These are phyloP conservation scores for Raddia distichophylla DNA, from an alignment of 176 grass and related monocot genomes.

Conservation along the genomic window DNA sequence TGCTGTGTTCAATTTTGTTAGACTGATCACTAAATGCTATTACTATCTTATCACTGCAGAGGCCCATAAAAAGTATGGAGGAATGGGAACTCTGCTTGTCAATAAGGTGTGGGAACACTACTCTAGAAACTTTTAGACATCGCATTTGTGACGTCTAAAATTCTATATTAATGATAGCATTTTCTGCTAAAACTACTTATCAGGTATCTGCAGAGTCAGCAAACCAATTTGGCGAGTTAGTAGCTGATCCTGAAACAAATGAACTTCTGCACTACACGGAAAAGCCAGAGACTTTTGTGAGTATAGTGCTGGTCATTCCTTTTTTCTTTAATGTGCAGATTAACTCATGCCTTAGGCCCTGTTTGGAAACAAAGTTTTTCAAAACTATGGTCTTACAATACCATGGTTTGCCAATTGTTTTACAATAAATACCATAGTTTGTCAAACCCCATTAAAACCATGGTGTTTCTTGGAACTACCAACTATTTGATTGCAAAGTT, in stretches of 20 bases:
- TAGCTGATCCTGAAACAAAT: conserved; percentile 92
- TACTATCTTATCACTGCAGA: conserved; percentile 62
- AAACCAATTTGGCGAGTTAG: conserved; percentile 97
- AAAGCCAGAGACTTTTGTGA: conserved; percentile 98
- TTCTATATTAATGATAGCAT: conserved; percentile 22
- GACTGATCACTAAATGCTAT: conserved; percentile 16
- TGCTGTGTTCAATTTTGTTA: conserved; percentile 7
- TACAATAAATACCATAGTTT: too few relatives aligned
- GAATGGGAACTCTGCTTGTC: conserved; percentile 92
- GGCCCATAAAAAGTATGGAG: conserved; percentile 94
- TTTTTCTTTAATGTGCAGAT: neutral
- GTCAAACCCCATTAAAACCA: too few relatives aligned
- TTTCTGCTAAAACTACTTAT: conserved; percentile 13
- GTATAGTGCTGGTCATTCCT: conserved; percentile 38
- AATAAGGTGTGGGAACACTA: conserved; percentile 65
- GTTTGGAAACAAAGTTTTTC: too few relatives aligned
- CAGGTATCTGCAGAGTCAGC: conserved; percentile 98
- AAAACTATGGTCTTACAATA: too few relatives aligned
- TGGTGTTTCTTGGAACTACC: too few relatives aligned
- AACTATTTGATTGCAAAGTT: too few relatives aligned
- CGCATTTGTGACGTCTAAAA: neutral
- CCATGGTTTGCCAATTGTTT: too few relatives aligned
- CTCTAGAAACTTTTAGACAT: conserved; percentile 7
- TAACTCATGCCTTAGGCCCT: neutral
- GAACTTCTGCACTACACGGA: conserved; percentile 97